phyloP scores from a whole-genome alignment of 805 yeast species.

The Lachancea thermotolerans region DNA sequence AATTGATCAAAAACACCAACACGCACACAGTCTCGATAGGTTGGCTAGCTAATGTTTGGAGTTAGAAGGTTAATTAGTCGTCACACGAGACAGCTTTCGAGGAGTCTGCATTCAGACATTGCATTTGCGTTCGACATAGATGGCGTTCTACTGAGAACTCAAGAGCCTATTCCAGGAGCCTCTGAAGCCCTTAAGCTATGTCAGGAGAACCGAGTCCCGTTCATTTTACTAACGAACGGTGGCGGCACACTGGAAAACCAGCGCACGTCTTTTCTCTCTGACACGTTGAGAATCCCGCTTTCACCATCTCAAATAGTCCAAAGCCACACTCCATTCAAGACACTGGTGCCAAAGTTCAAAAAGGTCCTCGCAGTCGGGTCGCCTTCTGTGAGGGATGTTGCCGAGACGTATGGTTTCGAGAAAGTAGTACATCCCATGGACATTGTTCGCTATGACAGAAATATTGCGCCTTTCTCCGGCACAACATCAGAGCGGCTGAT shows the following conservation, averaged over 20 bases:
- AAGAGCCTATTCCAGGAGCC: constrained; percentile 60
- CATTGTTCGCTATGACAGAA: constrained; percentile 49
- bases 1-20: too few species aligned
- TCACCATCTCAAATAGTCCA: constrained; percentile 65
- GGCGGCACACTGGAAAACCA: constrained; percentile 69
- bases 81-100: neutral
- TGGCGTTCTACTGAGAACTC: constrained; percentile 79
- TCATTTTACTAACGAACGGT: constrained; percentile 81
- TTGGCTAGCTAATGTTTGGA: neutral
- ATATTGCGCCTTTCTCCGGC: constrained; percentile 72
- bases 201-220: constrained; percentile 55
- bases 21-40: too few species aligned
- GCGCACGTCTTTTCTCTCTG: constrained; percentile 49
- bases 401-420: constrained; percentile 67
- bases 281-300: constrained; percentile 38
- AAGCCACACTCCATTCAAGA: constrained; percentile 80
- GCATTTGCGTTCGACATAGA: constrained; percentile 51
- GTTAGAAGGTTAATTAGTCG: neutral
- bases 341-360: constrained; percentile 45
- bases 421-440: constrained; percentile 72
- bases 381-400: constrained; percentile 61
- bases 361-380: constrained; percentile 81
- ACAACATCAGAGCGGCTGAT: constrained; percentile 49
- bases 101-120: constrained; percentile 9
- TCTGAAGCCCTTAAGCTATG: constrained; percentile 50